Evolutionary conservation across 176 grass and related monocot species (phyloP).

Genomic region (Aegilops sharonensis): DNA sequence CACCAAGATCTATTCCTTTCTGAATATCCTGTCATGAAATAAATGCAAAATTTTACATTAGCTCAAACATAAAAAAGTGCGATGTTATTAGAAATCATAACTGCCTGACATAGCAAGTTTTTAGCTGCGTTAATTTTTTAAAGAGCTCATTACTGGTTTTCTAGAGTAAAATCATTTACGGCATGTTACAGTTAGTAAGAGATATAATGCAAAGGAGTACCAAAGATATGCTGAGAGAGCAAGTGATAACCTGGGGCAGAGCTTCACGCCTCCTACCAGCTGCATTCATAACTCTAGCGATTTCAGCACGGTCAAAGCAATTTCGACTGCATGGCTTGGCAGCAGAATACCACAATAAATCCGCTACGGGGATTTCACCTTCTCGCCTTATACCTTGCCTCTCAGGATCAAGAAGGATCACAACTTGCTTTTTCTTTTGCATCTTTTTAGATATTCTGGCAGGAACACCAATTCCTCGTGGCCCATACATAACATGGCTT

Average conservation of each 20-base stretch:
- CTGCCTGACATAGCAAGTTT: slow-evolving; percentile 5
- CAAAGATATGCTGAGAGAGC: neutral
- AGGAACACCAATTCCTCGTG: slow-evolving; percentile 84
- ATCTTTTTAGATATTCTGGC: slow-evolving; percentile 95
- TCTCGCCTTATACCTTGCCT: slow-evolving; percentile 91
- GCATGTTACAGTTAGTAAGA: slow-evolving; percentile 1
- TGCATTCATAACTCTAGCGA: slow-evolving; percentile 97
- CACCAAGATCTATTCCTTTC: slow-evolving; percentile 93
- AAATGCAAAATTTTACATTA: slow-evolving; percentile 26
- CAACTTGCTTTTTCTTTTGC: slow-evolving; percentile 95
- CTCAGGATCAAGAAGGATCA: slow-evolving; percentile 96
- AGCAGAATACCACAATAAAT: slow-evolving; percentile 98
- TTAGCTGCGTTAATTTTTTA: neutral
- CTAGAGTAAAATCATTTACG: neutral
- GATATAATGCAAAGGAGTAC: neutral
- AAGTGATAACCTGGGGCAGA: slow-evolving; percentile 76
- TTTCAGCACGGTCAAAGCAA: slow-evolving; percentile 99
- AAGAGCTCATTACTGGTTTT: neutral
- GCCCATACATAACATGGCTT: slow-evolving; percentile 89
- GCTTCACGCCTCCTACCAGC: slow-evolving; percentile 83
- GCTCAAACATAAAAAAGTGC: slow-evolving; percentile 1
- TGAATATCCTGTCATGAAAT: slow-evolving; percentile 68
- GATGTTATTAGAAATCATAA: slow-evolving; percentile 9
- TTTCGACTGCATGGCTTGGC: slow-evolving; percentile 91
- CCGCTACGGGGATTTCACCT: slow-evolving; percentile 90